Percentiles rank a stretch among this genome's conserved stretches.
These are phyloP conservation scores for Dacryopinax spathularia DNA, from an alignment of 768 basidiomycete genomes.

Conservation along the genomic window DNA sequence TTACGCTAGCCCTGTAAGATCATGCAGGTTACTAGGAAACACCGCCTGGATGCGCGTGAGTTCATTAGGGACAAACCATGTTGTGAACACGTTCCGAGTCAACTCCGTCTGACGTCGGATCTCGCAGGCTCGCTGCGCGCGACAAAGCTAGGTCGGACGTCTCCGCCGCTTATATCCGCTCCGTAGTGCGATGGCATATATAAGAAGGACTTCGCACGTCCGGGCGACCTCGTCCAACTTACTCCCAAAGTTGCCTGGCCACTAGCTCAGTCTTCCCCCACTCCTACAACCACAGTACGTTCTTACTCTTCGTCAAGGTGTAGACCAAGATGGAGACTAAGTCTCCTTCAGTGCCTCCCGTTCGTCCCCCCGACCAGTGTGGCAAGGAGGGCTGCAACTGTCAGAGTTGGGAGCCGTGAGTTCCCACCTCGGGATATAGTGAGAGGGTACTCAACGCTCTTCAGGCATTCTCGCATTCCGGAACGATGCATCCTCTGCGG, in stretches of 20 bases:
- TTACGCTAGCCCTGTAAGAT: neutral
- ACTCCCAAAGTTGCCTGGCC: neutral
- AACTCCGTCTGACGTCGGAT: neutral
- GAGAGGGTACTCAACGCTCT: neutral
- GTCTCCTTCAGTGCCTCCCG: neutral
- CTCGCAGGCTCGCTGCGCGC: too few relatives aligned
- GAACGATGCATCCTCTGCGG: neutral
- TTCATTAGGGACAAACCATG: neutral
- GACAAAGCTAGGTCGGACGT: neutral
- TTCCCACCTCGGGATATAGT: neutral
- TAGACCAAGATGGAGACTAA: neutral
- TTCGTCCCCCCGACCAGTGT: neutral
- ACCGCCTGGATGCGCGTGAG: neutral
- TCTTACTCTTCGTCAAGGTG: too few relatives aligned
- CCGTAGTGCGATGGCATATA: neutral
- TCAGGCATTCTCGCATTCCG: neutral
- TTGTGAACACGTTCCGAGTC: neutral
- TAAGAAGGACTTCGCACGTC: neutral
- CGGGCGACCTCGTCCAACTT: neutral
- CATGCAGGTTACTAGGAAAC: too few relatives aligned
- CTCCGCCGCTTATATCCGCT: slow-evolving; percentile 1
- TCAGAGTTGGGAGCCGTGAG: neutral
- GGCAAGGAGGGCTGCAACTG: neutral
- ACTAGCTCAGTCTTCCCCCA: too few relatives aligned
- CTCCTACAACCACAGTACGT: too few relatives aligned